Evolutionary conservation across 2,329 filamentous ascomycete genomes (phyloP).

Genomic region (Paecilomyces sp.): DNA sequence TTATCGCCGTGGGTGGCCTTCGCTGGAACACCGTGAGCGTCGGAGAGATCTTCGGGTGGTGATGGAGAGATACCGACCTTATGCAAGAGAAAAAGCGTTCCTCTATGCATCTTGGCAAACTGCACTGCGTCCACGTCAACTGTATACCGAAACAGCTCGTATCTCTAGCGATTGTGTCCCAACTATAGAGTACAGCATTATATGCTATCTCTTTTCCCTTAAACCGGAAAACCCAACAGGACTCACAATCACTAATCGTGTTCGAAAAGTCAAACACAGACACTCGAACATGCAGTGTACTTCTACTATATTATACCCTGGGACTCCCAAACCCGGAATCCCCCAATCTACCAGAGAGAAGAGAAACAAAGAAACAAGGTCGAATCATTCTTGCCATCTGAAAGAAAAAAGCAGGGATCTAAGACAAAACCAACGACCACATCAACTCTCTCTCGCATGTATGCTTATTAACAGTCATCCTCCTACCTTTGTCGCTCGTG

Average conservation of each 20-base stretch:
- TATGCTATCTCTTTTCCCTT: background rate
- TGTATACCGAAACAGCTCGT: background rate
- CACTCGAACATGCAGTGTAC: background rate
- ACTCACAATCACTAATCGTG: background rate
- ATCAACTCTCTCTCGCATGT: background rate
- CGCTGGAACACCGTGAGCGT: slow-evolving; percentile 72
- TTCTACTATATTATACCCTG: background rate
- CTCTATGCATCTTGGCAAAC: background rate
- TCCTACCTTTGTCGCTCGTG: background rate
- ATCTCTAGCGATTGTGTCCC: background rate
- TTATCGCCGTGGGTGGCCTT: slow-evolving; percentile 66
- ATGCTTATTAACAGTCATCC: background rate
- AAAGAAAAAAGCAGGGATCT: background rate
- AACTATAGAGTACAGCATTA: background rate
- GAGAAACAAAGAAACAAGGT: background rate
- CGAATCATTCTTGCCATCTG: background rate
- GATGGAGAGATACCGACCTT: slow-evolving; percentile 14
- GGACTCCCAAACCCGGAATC: background rate
- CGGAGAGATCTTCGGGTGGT: slow-evolving; percentile 82
- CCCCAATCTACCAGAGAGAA: background rate
- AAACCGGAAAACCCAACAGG: background rate
- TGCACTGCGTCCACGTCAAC: background rate
- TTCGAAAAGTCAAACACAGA: background rate
- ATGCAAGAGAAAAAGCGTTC: no score
- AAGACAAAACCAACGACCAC: no score